A percentile compares a stretch with the other conserved stretches of the same genome.
Conservation (phyloP, 164 flowering plant species). For the Vitis riparia region DNA sequence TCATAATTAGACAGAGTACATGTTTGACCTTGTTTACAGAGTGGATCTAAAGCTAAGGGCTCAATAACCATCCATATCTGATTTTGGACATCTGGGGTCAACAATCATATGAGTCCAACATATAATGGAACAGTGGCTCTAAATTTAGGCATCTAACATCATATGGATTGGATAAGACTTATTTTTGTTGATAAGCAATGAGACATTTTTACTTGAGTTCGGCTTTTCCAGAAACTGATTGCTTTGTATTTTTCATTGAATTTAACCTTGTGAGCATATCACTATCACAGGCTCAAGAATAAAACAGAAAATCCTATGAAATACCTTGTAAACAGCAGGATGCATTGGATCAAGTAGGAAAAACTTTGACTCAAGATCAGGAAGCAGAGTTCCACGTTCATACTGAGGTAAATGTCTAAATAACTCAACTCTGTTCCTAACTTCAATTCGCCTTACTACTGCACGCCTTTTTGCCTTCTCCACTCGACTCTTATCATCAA, state of each 20-base stretch:
- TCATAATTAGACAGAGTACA: slow-evolving; percentile 1
- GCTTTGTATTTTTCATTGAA: not conserved
- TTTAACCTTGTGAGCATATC: not conserved
- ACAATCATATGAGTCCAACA: not conserved
- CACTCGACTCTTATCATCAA: slow-evolving; percentile 73
- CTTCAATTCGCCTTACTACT: slow-evolving; percentile 84
- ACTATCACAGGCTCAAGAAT: not conserved
- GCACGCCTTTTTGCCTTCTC: slow-evolving; percentile 91
- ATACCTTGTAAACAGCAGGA: slow-evolving; percentile 93
- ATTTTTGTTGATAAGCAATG: not conserved
- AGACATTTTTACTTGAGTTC: not conserved
- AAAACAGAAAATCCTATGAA: not conserved
- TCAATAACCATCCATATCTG: not conserved
- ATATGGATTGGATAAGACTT: not conserved
- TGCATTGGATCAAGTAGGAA: slow-evolving; percentile 84
- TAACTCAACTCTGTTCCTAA: slow-evolving; percentile 77
- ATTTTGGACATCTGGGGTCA: not conserved
- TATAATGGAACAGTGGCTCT: not conserved
- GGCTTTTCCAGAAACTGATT: not conserved
- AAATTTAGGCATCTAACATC: not conserved
- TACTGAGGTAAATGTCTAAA: slow-evolving; percentile 71
- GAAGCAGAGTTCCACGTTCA: slow-evolving; percentile 92
- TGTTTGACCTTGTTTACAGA: not conserved
- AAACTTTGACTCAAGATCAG: slow-evolving; percentile 82
- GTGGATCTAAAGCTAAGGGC: not conserved